Conservation (phyloP, 768 basidiomycete species). For the Auriscalpium orientale region DNA sequence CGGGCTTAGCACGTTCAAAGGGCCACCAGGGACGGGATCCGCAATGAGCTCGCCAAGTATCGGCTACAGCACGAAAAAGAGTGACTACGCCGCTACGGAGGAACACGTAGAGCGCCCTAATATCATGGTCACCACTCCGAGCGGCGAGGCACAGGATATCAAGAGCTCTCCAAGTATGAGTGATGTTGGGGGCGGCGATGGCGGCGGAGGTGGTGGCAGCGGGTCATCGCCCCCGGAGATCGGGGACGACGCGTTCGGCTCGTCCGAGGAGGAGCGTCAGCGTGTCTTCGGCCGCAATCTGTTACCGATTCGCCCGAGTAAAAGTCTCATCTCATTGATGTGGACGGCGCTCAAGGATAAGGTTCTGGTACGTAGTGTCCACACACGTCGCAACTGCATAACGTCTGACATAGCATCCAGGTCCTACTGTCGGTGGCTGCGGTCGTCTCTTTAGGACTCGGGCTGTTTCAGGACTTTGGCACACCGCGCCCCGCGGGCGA, state of each 20-base stretch:
- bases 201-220: background rate
- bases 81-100: slow-evolving; percentile 22
- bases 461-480: slow-evolving; percentile 92
- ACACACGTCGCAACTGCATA: background rate
- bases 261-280: slow-evolving; percentile 34
- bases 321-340: slow-evolving; percentile 46
- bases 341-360: slow-evolving; percentile 60
- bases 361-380: slow-evolving; percentile 40
- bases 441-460: slow-evolving; percentile 85
- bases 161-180: slow-evolving; percentile 7
- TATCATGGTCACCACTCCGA: slow-evolving; percentile 34
- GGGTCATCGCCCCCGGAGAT: background rate
- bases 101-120: slow-evolving; percentile 15
- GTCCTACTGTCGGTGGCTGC: slow-evolving; percentile 89
- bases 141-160: slow-evolving; percentile 20
- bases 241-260: slow-evolving; percentile 21
- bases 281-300: slow-evolving; percentile 47
- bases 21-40: background rate
- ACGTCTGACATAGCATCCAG: slow-evolving; percentile 42
- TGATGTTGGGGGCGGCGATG: background rate
- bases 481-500: slow-evolving; percentile 45
- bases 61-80: slow-evolving; percentile 5
- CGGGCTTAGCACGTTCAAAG: slow-evolving; percentile 29
- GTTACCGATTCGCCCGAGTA: slow-evolving; percentile 39
- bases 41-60: background rate